A percentile compares a stretch with the other conserved stretches of the same genome.
Conservation (phyloP, 140 eudicot genomes). For the Stevia rebaudiana region DNA sequence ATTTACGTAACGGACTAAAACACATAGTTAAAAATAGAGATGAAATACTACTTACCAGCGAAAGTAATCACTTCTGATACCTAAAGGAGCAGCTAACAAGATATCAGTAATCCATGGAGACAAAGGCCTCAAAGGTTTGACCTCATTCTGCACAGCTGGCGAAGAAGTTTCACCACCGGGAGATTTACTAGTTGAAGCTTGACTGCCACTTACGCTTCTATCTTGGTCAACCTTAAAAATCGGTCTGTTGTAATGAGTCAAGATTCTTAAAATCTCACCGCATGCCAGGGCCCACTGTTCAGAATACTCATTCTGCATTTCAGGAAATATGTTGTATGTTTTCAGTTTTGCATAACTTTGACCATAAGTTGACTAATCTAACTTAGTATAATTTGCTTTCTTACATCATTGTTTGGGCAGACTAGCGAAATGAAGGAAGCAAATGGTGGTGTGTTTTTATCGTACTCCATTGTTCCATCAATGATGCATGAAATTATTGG, state of each 20-base stretch:
- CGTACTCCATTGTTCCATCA: slow-evolving; percentile 80
- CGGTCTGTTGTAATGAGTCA: slow-evolving; percentile 96
- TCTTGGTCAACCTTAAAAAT: slow-evolving; percentile 70
- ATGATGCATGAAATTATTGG: slow-evolving; percentile 86
- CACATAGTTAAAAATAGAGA: slow-evolving; percentile 11
- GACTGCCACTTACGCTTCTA: slow-evolving; percentile 62
- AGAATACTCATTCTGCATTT: slow-evolving; percentile 80
- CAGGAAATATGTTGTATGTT: background rate
- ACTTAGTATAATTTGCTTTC: slow-evolving; percentile 10
- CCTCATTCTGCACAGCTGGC: slow-evolving; percentile 53
- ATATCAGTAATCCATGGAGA: slow-evolving; percentile 98
- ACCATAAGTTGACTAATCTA: slow-evolving; percentile 17
- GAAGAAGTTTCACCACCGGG: slow-evolving; percentile 33
- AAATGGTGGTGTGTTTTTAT: slow-evolving; percentile 71
- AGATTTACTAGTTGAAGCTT: slow-evolving; percentile 65
- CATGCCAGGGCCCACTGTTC: slow-evolving; percentile 99
- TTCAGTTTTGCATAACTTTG: slow-evolving; percentile 7
- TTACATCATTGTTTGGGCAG: slow-evolving; percentile 76
- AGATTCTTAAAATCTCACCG: slow-evolving; percentile 82
- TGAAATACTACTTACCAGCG: slow-evolving; percentile 61
- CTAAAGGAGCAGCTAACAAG: slow-evolving; percentile 96
- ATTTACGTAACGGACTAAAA: background rate
- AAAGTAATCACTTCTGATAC: slow-evolving; percentile 91
- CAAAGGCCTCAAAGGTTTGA: slow-evolving; percentile 77
- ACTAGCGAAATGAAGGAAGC: slow-evolving; percentile 84